Conservation (phyloP, 2,329 filamentous ascomycete genomes). For the Hymenoscyphus occultus region DNA sequence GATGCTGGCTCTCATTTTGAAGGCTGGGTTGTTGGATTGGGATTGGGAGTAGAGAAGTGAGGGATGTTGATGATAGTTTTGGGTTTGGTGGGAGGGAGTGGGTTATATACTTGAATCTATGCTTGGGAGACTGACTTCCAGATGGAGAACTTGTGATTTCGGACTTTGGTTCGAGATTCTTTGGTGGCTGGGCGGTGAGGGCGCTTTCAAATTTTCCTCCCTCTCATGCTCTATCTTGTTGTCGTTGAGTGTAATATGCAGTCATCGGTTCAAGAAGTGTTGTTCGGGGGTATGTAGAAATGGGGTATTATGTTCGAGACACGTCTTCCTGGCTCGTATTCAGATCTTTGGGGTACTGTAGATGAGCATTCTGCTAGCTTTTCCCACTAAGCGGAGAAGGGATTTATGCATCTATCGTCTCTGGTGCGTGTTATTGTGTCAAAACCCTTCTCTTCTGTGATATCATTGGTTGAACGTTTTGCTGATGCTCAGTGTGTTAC, state of each 20-base stretch:
- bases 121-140: not conserved
- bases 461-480: not conserved
- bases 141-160: not conserved
- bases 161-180: not conserved
- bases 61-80: not conserved
- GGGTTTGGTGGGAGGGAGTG: not conserved
- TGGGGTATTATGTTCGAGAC: not conserved
- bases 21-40: not conserved
- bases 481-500: not conserved
- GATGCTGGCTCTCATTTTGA: slow-evolving; percentile 1
- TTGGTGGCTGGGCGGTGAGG: too few relatives aligned
- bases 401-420: not conserved
- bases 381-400: not conserved
- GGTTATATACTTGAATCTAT: not conserved
- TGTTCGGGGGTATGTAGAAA: not conserved
- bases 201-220: too few relatives aligned
- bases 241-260: not conserved
- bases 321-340: not conserved
- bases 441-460: not conserved
- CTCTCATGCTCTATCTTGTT: too few relatives aligned
- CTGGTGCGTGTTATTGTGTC: not conserved
- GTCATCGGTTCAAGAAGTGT: not conserved
- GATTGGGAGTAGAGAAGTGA: not conserved
- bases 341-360: not conserved
- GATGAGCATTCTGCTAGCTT: not conserved